phyloP scores from a whole-genome alignment of 2,329 filamentous ascomycete genomes.

The Penicillium sp. region DNA sequence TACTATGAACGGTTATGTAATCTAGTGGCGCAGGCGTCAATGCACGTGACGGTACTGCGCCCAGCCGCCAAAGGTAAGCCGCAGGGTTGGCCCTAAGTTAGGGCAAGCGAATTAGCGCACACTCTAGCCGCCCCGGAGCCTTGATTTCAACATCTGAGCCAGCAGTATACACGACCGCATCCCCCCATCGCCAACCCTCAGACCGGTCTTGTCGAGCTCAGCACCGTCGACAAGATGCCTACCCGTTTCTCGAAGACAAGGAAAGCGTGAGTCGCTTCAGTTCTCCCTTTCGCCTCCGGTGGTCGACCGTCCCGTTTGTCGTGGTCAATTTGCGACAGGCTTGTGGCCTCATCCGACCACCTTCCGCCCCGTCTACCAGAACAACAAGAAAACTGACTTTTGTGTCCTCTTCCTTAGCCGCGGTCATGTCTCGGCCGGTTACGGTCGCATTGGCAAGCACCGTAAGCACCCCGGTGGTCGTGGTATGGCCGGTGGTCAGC shows the following conservation, averaged over 20 bases:
- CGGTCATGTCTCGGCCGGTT: conserved; percentile 95
- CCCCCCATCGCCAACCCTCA: conserved; percentile 31
- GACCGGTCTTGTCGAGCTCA: conserved; percentile 37
- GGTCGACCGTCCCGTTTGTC: too few species aligned
- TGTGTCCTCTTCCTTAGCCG: too few species aligned
- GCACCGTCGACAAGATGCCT: conserved; percentile 43
- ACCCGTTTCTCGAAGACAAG: conserved; percentile 45
- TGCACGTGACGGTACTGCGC: too few species aligned
- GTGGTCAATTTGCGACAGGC: too few species aligned
- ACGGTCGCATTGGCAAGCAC: conserved; percentile 98
- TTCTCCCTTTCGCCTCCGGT: too few species aligned
- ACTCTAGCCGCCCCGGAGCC: conserved; percentile 33
- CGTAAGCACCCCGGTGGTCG: conserved; percentile 76
- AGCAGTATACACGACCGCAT: conserved; percentile 24
- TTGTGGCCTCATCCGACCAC: too few species aligned
- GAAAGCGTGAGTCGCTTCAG: conserved; percentile 43
- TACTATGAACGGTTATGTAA: too few species aligned
- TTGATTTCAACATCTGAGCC: conserved; percentile 35
- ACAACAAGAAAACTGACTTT: too few species aligned
- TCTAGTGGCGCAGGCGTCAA: too few species aligned
- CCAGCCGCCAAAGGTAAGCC: too few species aligned
- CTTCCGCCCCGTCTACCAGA: too few species aligned
- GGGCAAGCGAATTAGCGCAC: conserved; percentile 34
- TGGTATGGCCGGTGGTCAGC: conserved; percentile 94
- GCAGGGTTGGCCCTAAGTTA: too few species aligned